Conservation (phyloP, 2,329 filamentous ascomycete genomes). For the Neonectria neomacrospora region DNA sequence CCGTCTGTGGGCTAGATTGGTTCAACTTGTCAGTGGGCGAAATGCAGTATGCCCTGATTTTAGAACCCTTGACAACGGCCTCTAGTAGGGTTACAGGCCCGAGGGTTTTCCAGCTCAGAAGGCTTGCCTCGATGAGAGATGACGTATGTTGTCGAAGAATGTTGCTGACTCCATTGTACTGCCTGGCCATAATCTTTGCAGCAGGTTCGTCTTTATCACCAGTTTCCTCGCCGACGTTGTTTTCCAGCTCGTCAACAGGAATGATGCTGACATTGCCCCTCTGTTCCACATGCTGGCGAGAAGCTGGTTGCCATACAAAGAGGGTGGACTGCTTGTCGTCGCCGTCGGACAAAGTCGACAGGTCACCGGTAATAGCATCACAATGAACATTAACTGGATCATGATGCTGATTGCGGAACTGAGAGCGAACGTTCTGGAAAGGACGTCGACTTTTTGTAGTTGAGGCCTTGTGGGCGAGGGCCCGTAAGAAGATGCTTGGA, state of each 20-base stretch:
- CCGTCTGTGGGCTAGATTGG: neutral
- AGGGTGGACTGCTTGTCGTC: neutral
- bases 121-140: neutral
- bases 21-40: neutral
- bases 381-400: conserved; percentile 16
- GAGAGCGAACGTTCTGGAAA: conserved; percentile 11
- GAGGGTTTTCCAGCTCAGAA: conserved; percentile 1
- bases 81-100: neutral
- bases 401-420: conserved; percentile 24
- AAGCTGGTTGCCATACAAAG: conserved; percentile 1
- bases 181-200: conserved; percentile 7
- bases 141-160: conserved; percentile 7
- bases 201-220: neutral
- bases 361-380: conserved; percentile 10
- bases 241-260: too few species aligned
- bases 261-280: too few species aligned
- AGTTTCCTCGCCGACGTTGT: too few species aligned
- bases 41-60: conserved; percentile 1
- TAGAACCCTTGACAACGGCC: neutral
- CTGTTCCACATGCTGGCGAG: neutral
- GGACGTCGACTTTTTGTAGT: neutral
- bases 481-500: conserved; percentile 20
- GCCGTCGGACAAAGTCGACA: neutral
- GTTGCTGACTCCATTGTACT: conserved; percentile 17
- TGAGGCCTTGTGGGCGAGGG: neutral